Base-by-base conservation (phyloP, 352 stramenopile genomes). In the Phytophthora macrochlamydospora region DNA sequence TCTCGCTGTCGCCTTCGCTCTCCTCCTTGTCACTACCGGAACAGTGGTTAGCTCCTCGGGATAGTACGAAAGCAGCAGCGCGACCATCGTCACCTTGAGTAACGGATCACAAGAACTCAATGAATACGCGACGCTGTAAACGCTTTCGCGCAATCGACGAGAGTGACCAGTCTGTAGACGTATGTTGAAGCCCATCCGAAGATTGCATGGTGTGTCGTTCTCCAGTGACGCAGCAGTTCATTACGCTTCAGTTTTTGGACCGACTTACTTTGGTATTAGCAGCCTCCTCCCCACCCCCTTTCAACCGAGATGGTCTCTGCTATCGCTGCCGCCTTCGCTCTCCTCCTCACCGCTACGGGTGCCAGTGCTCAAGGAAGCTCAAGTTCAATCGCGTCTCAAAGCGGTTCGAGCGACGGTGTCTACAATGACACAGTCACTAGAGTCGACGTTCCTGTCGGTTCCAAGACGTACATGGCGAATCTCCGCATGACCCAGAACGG, bases 351-450 rank as follows among this genome's bases (percentile, higher is more conserved):
- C 43, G 43, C 6, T n/a, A 29, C 29, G 6, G 18, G 18, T 24
- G 18, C 14, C 43, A 29, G 7, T 7, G 43, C 43, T n/a, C 43
- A 49, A 24, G 14, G 14, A 12, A 28, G 18, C 13, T 4, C 14
- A 28, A 49, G 14, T n/a, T 29, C 35, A 11, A 13, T 7, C 14
- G 12, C 40, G 6, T 24, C 40, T 24, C 8, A 7, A 6, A 46
- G 40, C 2, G 40, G 40, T n/a, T 46, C 14, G 4, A 24, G 14
- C 18, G 40, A 4, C 3, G 40, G 40, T n/a, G 18, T 59, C 3
- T 51, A 51, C 30, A 30, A 51, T 9, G 38, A 59, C 4, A 50
- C 82, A 29, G 40, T 83, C 9, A 67, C 70, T 8, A 67, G 75
- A 29, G 69, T 53, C 0, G 59, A 65, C 3, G 67, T 80, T 29